Base-by-base conservation (phyloP, 805 yeast species). In the Wickerhamomyces rabaulensis region DNA sequence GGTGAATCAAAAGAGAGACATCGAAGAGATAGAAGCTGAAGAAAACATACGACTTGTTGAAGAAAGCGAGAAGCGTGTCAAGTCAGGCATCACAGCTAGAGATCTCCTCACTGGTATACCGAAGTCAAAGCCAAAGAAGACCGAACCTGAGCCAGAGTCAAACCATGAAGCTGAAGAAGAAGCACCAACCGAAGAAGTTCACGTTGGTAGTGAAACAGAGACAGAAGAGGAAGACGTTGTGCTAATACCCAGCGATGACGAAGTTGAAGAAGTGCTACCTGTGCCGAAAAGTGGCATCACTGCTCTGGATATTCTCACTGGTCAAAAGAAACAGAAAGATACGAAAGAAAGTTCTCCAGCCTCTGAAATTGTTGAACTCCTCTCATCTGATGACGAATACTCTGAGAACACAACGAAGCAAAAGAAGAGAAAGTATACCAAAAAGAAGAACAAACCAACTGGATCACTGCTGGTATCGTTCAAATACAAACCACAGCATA, bases 401-500 rank as follows among this genome's bases (percentile, higher is more conserved):
- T 20, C 15, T 4, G 43, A 27, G 6, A 27, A 10, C 4, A 25
- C 9, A 9, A 9, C 36, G 3, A 42, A 33, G 9, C 9, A 25
- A 10, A 41, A 39, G 31, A 31, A 13, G 39, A 35, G 41, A n/a
- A 48, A 46, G 21, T 44, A 39, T 12, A 29, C 33, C 21, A 23
- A 21, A 31, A 29, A 16, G 10, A 23, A 33, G n/a, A 26, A 40
- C 8, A 40, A 43, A 16, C 13, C 26, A 12, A 19, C 31, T 19
- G 38, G 44, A 46, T 21, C 39, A 15, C 17, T 52, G 21, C 20
- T 52, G 3, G 50, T 56, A 4, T 43, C 44, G 3, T 50, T 56
- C 45, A 56, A 54, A 31, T 56, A 56, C 22, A 54, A 52, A 25
- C 48, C 57, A 17, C 52, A 43, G 3, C 43, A 49, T 3, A 40